Conservation (phyloP, 768 basidiomycete genomes). For the Lyophyllum atratum region DNA sequence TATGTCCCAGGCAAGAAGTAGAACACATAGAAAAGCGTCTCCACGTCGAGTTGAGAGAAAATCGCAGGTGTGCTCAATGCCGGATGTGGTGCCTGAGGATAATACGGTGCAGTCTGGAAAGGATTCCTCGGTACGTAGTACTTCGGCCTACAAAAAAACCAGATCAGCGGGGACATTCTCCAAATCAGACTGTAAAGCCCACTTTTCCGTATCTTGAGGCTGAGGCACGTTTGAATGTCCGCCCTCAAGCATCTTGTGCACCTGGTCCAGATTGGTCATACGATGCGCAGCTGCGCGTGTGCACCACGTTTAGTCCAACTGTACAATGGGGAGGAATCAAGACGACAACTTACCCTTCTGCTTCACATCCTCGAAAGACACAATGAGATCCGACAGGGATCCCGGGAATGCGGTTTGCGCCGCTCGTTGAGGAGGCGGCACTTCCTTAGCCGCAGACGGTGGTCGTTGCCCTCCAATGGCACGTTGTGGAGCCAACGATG, state of each 20-base stretch:
- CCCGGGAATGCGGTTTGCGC: constrained; percentile 67
- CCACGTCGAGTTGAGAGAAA: constrained; percentile 91
- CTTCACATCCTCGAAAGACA: constrained; percentile 94
- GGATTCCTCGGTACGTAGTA: constrained; percentile 96
- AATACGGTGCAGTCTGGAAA: constrained; percentile 88
- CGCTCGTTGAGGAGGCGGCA: constrained; percentile 39
- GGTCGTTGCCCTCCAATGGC: constrained; percentile 51
- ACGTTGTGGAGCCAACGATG: constrained; percentile 26
- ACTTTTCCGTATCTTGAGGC: constrained; percentile 96
- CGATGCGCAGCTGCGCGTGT: constrained; percentile 63
- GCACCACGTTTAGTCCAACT: constrained; percentile 4
- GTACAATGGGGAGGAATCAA: neutral
- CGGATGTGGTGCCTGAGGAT: constrained; percentile 86
- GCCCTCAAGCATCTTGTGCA: constrained; percentile 93
- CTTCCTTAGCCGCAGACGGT: constrained; percentile 52
- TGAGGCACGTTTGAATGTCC: constrained; percentile 87
- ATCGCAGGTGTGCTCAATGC: constrained; percentile 81
- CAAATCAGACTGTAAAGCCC: too few species aligned
- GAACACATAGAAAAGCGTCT: constrained; percentile 98
- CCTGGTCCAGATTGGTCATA: constrained; percentile 84
- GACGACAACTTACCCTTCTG: constrained; percentile 74
- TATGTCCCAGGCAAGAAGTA: constrained; percentile 98
- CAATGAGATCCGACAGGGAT: constrained; percentile 88
- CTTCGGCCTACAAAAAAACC: constrained; percentile 70
- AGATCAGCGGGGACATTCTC: constrained; percentile 7